These are phyloP conservation scores for Jimgerdemannia lactiflua DNA, from an alignment of 192 early-diverging fungal genomes.

Conservation along the genomic window DNA sequence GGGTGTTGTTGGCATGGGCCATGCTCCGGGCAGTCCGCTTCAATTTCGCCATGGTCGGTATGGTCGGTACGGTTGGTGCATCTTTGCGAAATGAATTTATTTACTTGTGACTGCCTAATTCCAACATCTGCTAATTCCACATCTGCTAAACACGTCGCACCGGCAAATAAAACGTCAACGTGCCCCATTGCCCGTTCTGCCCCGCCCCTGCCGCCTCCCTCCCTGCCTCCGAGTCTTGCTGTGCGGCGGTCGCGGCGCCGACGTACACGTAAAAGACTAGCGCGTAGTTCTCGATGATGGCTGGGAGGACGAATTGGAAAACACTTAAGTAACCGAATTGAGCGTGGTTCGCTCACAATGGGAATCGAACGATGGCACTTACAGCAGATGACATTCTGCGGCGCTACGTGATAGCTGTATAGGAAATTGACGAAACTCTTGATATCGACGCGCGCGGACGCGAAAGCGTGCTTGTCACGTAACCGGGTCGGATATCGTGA, in stretches of 20 bases:
- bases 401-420: constrained; percentile 72
- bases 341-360: background rate
- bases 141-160: background rate
- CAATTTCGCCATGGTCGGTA: no score
- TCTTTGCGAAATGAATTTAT: no score
- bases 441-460: constrained; percentile 62
- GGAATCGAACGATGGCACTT: constrained; percentile 14
- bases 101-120: no score
- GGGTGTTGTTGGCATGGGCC: no score
- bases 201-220: background rate
- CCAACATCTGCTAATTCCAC: no score
- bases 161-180: background rate
- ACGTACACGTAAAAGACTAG: background rate
- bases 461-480: constrained; percentile 47
- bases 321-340: background rate
- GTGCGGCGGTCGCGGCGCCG: background rate
- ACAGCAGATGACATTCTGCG: constrained; percentile 78
- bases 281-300: background rate
- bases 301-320: background rate
- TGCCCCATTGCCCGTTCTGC: background rate
- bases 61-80: no score
- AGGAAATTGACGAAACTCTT: constrained; percentile 77
- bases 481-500: constrained; percentile 27
- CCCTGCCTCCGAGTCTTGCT: background rate
- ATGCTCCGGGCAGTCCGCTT: no score